Conservation (phyloP, 2,329 filamentous ascomycete genomes). For the Phoma sp. region DNA sequence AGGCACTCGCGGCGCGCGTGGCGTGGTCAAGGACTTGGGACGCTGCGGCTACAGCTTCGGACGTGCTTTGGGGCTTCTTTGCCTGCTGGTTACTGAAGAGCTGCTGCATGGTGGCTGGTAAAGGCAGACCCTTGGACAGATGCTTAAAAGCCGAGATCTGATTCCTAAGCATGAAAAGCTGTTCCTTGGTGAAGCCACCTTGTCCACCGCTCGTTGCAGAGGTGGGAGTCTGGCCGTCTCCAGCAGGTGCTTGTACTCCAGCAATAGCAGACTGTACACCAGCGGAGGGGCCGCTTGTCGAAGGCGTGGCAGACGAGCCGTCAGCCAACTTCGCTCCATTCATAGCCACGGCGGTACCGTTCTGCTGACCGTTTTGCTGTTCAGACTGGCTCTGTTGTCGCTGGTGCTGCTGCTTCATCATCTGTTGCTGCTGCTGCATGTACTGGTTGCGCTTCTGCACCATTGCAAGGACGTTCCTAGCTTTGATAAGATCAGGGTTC, state of each 20-base stretch:
- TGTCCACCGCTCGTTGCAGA: conserved; percentile 33
- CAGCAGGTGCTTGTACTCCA: conserved; percentile 35
- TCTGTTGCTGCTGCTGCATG: conserved; percentile 38
- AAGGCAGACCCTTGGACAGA: conserved; percentile 82
- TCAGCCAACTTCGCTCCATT: conserved; percentile 57
- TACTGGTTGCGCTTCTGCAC: conserved; percentile 69
- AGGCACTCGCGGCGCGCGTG: conserved; percentile 50
- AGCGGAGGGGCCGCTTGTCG: conserved; percentile 32
- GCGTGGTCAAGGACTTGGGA: conserved; percentile 60
- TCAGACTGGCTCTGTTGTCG: conserved; percentile 61
- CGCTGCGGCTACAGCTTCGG: conserved; percentile 51
- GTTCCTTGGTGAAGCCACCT: conserved; percentile 61
- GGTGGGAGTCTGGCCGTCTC: conserved; percentile 48
- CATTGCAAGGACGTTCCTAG: conserved; percentile 73
- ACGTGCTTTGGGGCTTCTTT: conserved; percentile 55
- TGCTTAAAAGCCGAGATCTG: conserved; percentile 94
- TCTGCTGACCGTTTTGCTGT: conserved; percentile 57
- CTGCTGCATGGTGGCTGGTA: conserved; percentile 80
- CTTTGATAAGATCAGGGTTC: conserved; percentile 88
- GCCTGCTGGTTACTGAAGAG: conserved; percentile 78
- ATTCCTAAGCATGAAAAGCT: conserved; percentile 76
- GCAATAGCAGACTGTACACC: conserved; percentile 33
- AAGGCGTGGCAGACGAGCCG: conserved; percentile 27
- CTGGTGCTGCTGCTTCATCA: conserved; percentile 59
- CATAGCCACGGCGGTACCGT: conserved; percentile 45